These are phyloP conservation scores for Ogataea saltuana DNA, from an alignment of 805 yeast species.

Conservation along the genomic window DNA sequence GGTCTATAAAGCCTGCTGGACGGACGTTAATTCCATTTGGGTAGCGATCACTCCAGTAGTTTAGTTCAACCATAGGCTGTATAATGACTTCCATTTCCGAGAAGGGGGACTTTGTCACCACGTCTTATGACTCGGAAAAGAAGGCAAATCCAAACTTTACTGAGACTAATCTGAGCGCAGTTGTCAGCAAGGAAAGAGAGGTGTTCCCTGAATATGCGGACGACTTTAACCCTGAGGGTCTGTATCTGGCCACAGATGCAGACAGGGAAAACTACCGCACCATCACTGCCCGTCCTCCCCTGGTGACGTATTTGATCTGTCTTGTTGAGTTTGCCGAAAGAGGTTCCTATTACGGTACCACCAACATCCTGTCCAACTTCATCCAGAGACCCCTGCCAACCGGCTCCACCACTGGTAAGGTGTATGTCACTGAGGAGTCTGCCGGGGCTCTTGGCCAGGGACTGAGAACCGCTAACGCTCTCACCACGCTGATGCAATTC, in stretches of 20 bases:
- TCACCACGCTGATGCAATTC: slow-evolving; percentile 48
- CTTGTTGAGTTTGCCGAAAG: slow-evolving; percentile 53
- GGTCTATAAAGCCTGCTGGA: too few species aligned
- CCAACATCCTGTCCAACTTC: slow-evolving; percentile 47
- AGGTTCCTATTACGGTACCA: slow-evolving; percentile 53
- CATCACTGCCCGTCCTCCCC: slow-evolving; percentile 49
- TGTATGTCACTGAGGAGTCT: slow-evolving; percentile 30
- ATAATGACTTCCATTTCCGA: too few species aligned
- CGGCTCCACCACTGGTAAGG: slow-evolving; percentile 48
- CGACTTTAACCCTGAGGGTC: slow-evolving; percentile 34
- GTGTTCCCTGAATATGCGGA: slow-evolving; percentile 29
- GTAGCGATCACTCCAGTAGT: too few species aligned
- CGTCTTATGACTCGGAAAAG: too few species aligned
- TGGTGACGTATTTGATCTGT: slow-evolving; percentile 52
- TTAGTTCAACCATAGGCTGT: too few species aligned
- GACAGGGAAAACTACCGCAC: slow-evolving; percentile 38
- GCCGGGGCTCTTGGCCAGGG: slow-evolving; percentile 56
- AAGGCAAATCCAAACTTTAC: slow-evolving; percentile 2
- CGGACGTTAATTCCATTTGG: too few species aligned
- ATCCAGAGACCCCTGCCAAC: slow-evolving; percentile 53
- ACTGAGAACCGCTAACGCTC: slow-evolving; percentile 46
- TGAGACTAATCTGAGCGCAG: not conserved
- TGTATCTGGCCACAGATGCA: slow-evolving; percentile 27
- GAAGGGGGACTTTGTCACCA: not conserved
- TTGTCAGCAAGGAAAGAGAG: slow-evolving; percentile 16